phyloP scores from a whole-genome alignment of 2,329 filamentous ascomycete species.

The Epichloe gansuensis region DNA sequence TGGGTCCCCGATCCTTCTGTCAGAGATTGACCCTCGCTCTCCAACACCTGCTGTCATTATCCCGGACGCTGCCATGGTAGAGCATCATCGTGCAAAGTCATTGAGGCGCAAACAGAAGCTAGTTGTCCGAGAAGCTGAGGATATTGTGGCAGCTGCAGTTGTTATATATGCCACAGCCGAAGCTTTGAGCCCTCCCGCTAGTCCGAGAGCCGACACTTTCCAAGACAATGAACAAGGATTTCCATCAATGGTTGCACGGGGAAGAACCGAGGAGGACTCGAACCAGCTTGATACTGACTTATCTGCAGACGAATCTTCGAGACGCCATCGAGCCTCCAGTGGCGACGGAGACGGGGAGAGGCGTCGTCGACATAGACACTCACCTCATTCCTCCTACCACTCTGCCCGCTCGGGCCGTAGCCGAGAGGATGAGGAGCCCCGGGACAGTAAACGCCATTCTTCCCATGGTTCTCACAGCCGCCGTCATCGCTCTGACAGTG shows the following conservation, averaged over 20 bases:
- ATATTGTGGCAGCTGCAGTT: slow-evolving; percentile 40
- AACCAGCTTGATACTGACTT: slow-evolving; percentile 40
- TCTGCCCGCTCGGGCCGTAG: slow-evolving; percentile 18
- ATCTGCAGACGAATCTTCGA: slow-evolving; percentile 38
- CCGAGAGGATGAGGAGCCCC: slow-evolving; percentile 19
- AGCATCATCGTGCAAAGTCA: slow-evolving; percentile 29
- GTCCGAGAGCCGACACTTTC: slow-evolving; percentile 14
- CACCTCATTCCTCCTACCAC: slow-evolving; percentile 16
- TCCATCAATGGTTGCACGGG: slow-evolving; percentile 6
- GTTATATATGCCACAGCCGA: slow-evolving; percentile 40
- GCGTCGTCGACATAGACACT: slow-evolving; percentile 28
- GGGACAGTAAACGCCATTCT: slow-evolving; percentile 18
- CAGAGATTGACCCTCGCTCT: slow-evolving; percentile 15
- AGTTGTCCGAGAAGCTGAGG: slow-evolving; percentile 35
- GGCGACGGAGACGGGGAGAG: slow-evolving; percentile 26
- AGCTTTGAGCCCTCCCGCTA: slow-evolving; percentile 29
- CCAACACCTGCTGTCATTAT: slow-evolving; percentile 35
- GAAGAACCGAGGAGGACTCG: neutral
- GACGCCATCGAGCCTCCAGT: slow-evolving; percentile 22
- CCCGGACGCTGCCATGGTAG: slow-evolving; percentile 26
- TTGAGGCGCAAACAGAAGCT: slow-evolving; percentile 32
- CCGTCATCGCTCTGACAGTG: slow-evolving; percentile 26
- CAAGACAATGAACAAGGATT: slow-evolving; percentile 14
- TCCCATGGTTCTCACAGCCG: slow-evolving; percentile 16
- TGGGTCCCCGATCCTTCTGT: neutral